Percentiles rank a stretch among this genome's conserved stretches.
These are phyloP conservation scores for Penicillium antarcticum DNA, from an alignment of 495 filamentous ascomycete genomes.

Conservation along the genomic window DNA sequence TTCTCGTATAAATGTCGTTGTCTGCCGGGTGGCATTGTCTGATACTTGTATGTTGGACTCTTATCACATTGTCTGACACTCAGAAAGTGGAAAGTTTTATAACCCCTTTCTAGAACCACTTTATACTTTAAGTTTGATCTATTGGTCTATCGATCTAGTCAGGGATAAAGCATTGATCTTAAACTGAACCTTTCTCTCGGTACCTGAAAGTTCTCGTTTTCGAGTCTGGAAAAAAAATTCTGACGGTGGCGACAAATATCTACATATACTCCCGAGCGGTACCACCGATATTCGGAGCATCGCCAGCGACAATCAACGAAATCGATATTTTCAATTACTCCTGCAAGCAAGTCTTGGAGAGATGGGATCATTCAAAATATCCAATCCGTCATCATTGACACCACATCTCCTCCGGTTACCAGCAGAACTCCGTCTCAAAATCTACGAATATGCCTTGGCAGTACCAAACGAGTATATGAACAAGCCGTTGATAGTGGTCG, in stretches of 20 bases:
- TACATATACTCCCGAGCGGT: conserved; percentile 1
- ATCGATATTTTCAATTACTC: not conserved
- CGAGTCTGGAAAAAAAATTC: not conserved
- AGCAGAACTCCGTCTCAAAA: conserved; percentile 36
- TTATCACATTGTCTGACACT: too few relatives aligned
- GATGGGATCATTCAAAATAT: not conserved
- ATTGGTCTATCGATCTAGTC: too few relatives aligned
- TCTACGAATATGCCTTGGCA: conserved; percentile 39
- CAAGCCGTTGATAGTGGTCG: conserved; percentile 33
- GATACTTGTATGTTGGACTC: too few relatives aligned
- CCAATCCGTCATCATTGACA: not conserved
- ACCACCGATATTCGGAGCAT: not conserved
- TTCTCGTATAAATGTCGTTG: not conserved
- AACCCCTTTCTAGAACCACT: too few relatives aligned
- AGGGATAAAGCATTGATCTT: not conserved
- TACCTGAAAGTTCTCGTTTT: not conserved
- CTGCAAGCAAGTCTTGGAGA: not conserved
- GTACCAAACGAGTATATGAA: conserved; percentile 36
- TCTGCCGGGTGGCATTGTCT: too few relatives aligned
- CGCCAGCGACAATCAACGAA: not conserved
- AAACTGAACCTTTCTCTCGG: not conserved
- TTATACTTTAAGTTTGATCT: too few relatives aligned
- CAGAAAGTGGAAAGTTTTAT: too few relatives aligned
- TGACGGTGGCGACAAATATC: conserved; percentile 2
- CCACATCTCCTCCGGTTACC: conserved; percentile 30